Percentiles rank a stretch among this genome's conserved stretches.
Conservation (phyloP, 2,329 filamentous ascomycete species). For the Pseudogymnoascus sp. region DNA sequence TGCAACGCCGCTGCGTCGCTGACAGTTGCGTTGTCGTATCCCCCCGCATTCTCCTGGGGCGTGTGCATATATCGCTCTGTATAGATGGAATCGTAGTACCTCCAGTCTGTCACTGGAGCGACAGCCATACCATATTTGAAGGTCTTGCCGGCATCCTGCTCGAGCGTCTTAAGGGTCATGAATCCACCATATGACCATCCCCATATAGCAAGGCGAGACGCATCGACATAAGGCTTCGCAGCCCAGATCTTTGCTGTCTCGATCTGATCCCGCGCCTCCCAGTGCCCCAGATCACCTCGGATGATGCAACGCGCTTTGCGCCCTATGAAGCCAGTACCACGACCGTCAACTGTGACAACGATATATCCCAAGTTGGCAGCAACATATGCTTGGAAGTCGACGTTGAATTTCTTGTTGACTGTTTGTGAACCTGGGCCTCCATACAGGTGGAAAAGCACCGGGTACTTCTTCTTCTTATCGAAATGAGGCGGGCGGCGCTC, state of each 20-base stretch:
- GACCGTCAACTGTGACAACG: constrained; percentile 88
- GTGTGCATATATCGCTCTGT: constrained; percentile 97
- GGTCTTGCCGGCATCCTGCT: constrained; percentile 78
- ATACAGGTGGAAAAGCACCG: constrained; percentile 91
- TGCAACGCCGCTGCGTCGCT: constrained; percentile 64
- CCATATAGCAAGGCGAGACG: constrained; percentile 82
- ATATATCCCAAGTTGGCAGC: constrained; percentile 83
- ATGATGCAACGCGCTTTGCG: constrained; percentile 75
- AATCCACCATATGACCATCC: constrained; percentile 98
- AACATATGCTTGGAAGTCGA: constrained; percentile 88
- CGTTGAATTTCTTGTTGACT: constrained; percentile 68
- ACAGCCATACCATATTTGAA: constrained; percentile 98
- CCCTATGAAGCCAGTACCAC: constrained; percentile 85
- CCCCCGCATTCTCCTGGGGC: constrained; percentile 68
- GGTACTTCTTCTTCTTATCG: constrained; percentile 73
- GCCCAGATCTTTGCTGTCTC: constrained; percentile 80
- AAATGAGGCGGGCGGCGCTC: constrained; percentile 90
- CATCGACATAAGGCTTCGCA: constrained; percentile 73
- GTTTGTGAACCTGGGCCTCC: constrained; percentile 89
- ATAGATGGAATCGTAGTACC: constrained; percentile 90
- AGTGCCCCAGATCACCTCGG: constrained; percentile 74
- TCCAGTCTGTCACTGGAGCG: constrained; percentile 96
- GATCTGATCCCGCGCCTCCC: constrained; percentile 86
- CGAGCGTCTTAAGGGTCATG: constrained; percentile 88
- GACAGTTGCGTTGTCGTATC: constrained; percentile 71